Conservation (phyloP, 1,284 basidiomycete genomes). For the Irpex sp. region DNA sequence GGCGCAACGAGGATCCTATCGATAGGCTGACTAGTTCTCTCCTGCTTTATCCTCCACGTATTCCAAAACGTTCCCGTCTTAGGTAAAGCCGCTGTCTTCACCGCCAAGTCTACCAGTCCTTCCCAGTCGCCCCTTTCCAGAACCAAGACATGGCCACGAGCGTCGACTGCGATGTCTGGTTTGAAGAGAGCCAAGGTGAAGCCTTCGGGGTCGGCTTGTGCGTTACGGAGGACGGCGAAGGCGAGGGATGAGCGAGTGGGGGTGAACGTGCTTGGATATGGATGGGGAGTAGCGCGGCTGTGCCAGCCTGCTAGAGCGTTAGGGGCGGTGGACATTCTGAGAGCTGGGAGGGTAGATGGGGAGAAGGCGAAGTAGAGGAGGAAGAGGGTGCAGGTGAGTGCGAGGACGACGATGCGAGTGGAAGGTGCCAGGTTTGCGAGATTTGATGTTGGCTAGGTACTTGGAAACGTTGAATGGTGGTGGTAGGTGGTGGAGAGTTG, state of each 20-base stretch:
- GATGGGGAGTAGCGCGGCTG: slow-evolving; percentile 28
- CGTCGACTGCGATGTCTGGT: slow-evolving; percentile 36
- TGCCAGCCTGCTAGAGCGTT: slow-evolving; percentile 29
- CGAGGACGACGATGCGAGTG: not conserved
- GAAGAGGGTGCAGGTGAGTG: not conserved
- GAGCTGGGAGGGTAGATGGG: not conserved
- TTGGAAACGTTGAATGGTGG: too few species aligned
- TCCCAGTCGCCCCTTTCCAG: slow-evolving; percentile 28
- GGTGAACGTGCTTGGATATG: slow-evolving; percentile 29
- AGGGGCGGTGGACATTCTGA: not conserved
- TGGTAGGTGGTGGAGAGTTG: too few species aligned
- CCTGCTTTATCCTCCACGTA: slow-evolving; percentile 36
- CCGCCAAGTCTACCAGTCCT: slow-evolving; percentile 31
- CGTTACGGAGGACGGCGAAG: slow-evolving; percentile 36
- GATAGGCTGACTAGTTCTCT: slow-evolving; percentile 35
- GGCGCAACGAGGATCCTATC: slow-evolving; percentile 32
- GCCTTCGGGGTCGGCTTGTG: slow-evolving; percentile 36
- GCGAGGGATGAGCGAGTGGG: slow-evolving; percentile 31
- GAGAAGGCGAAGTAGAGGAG: not conserved
- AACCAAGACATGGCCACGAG: slow-evolving; percentile 32
- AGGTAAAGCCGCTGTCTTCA: slow-evolving; percentile 22
- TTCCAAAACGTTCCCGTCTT: slow-evolving; percentile 37
- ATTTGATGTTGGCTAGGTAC: too few species aligned
- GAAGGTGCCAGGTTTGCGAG: not conserved
- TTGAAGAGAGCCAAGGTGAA: slow-evolving; percentile 43